Evolutionary conservation across 495 filamentous ascomycete genomes (phyloP).

Genomic region (Ramalina intermedia): DNA sequence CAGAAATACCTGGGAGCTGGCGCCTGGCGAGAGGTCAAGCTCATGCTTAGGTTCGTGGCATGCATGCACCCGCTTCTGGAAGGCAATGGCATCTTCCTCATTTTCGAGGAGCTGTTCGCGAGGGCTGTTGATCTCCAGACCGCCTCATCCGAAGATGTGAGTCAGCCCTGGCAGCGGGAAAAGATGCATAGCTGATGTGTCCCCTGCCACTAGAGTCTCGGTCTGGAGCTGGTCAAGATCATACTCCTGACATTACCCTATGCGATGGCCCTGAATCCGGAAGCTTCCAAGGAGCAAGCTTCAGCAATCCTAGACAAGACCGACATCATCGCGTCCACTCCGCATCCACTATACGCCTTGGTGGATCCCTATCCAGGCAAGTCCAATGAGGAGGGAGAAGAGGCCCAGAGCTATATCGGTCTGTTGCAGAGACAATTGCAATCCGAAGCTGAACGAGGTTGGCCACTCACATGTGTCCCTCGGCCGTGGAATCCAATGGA

Average conservation of each 20-base stretch:
- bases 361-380: constrained; percentile 64
- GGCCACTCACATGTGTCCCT: constrained; percentile 72
- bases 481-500: constrained; percentile 60
- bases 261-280: constrained; percentile 56
- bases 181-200: constrained; percentile 12
- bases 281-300: constrained; percentile 53
- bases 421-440: constrained; percentile 78
- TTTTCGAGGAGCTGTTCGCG: constrained; percentile 73
- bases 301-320: constrained; percentile 76
- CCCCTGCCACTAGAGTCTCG: constrained; percentile 29
- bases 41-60: constrained; percentile 72
- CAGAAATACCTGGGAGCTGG: constrained; percentile 53
- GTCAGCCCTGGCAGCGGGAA: constrained; percentile 17
- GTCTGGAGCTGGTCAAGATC: constrained; percentile 88
- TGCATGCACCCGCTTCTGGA: constrained; percentile 67
- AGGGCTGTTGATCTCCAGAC: constrained; percentile 81
- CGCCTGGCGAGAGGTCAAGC: constrained; percentile 81
- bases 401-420: constrained; percentile 57
- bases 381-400: constrained; percentile 33
- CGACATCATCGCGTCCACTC: constrained; percentile 74
- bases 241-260: constrained; percentile 90
- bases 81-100: constrained; percentile 70
- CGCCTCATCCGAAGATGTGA: constrained; percentile 76
- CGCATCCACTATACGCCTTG: constrained; percentile 64
- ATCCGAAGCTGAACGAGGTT: constrained; percentile 49